A percentile compares a stretch with the other conserved stretches of the same genome.
Evolutionary conservation across 1,284 basidiomycete species (phyloP).

Genomic region (Puccinia novopanici): DNA sequence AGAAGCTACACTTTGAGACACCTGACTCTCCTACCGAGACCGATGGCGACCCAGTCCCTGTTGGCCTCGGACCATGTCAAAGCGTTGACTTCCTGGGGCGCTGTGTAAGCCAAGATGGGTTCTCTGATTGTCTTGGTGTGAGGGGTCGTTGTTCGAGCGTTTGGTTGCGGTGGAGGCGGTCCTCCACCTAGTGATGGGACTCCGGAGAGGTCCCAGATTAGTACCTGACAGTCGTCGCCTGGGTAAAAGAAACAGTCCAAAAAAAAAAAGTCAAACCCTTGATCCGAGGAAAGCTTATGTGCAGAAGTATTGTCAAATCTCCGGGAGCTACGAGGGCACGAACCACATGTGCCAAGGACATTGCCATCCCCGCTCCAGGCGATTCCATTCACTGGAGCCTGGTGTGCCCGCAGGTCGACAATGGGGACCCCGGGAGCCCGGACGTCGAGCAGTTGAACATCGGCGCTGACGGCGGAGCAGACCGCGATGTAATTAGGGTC

Average conservation of each 20-base stretch:
- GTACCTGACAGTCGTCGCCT: slow-evolving; percentile 88
- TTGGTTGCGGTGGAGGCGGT: slow-evolving; percentile 65
- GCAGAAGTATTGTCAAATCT: background rate
- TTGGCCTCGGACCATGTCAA: slow-evolving; percentile 68
- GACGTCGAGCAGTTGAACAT: slow-evolving; percentile 90
- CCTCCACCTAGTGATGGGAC: slow-evolving; percentile 68
- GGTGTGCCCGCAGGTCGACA: slow-evolving; percentile 80
- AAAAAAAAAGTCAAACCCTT: slow-evolving; percentile 34
- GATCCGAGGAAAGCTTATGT: slow-evolving; percentile 43
- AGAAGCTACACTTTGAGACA: slow-evolving; percentile 71
- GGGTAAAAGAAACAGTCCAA: background rate
- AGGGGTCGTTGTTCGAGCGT: slow-evolving; percentile 46
- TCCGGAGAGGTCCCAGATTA: slow-evolving; percentile 76
- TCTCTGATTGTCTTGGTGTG: slow-evolving; percentile 64
- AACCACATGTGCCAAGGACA: slow-evolving; percentile 79
- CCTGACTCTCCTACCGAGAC: slow-evolving; percentile 78
- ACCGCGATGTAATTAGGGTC: slow-evolving; percentile 90
- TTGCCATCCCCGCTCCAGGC: slow-evolving; percentile 78
- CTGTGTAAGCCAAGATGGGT: slow-evolving; percentile 79
- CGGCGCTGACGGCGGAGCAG: slow-evolving; percentile 82
- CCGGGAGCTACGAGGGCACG: slow-evolving; percentile 54
- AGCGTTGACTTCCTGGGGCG: slow-evolving; percentile 76
- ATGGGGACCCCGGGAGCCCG: slow-evolving; percentile 88
- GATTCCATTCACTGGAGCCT: slow-evolving; percentile 74
- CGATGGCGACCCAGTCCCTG: slow-evolving; percentile 87